phyloP scores from a whole-genome alignment of 2,329 filamentous ascomycete genomes.

The Cordyceps cicadae region DNA sequence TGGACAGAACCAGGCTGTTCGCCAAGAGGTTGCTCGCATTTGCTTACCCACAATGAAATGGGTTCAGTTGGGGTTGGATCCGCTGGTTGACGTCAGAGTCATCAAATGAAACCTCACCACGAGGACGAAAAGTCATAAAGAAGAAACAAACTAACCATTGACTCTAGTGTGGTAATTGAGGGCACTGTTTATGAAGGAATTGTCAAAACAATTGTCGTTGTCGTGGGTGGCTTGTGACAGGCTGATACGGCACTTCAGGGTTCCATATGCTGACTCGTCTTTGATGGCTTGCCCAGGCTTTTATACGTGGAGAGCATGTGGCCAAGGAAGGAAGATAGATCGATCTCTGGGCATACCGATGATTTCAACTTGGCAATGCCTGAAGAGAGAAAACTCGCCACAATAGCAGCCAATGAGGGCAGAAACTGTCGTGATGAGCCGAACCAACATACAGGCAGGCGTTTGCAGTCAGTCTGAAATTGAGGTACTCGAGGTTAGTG shows the following conservation, averaged over 20 bases:
- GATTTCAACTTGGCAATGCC: slow-evolving; percentile 1
- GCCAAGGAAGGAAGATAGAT: no score
- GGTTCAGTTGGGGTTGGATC: background rate
- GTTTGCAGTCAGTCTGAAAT: no score
- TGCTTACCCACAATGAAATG: background rate
- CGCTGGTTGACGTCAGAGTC: slow-evolving; percentile 8
- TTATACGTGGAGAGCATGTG: background rate
- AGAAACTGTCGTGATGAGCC: no score
- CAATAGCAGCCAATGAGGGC: background rate
- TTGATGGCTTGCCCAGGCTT: background rate
- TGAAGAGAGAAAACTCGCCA: background rate
- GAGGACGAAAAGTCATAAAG: background rate
- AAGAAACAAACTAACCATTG: background rate
- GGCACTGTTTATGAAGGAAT: background rate
- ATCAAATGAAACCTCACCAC: slow-evolving; percentile 5
- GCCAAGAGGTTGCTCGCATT: slow-evolving; percentile 3
- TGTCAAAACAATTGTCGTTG: no score
- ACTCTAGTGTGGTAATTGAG: no score
- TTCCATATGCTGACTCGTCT: background rate
- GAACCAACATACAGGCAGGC: no score
- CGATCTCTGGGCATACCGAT: slow-evolving; percentile 8
- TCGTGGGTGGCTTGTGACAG: no score
- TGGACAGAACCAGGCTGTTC: background rate
- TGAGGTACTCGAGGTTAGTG: background rate
- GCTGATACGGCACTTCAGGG: no score